Evolutionary conservation across 2,329 filamentous ascomycete species (phyloP).

Genomic region (Stemphylium beticola): DNA sequence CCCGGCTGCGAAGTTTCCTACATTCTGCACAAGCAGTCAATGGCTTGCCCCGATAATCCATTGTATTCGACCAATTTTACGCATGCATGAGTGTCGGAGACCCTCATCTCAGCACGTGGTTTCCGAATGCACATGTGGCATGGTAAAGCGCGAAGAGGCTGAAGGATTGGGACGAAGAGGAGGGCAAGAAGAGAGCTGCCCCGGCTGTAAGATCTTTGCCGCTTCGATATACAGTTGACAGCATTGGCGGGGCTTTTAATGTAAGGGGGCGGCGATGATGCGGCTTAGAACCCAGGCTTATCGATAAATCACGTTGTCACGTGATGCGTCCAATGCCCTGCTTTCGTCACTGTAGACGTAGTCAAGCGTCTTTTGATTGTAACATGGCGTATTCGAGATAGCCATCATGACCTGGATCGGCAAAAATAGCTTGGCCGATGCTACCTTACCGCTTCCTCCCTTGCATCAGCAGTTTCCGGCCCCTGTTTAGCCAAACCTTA

Average conservation of each 20-base stretch:
- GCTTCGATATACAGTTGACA: background rate
- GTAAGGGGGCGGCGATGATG: conserved; percentile 4
- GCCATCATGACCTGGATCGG: no score
- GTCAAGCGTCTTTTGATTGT: no score
- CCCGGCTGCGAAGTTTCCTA: conserved; percentile 37
- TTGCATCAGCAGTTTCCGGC: no score
- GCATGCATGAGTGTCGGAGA: background rate
- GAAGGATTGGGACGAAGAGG: background rate
- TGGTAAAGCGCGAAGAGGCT: background rate
- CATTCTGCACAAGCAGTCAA: conserved; percentile 37
- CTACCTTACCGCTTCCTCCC: no score
- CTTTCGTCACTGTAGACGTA: no score
- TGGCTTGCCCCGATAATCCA: conserved; percentile 37
- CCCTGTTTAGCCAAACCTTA: no score
- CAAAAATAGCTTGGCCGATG: no score
- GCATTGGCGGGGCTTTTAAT: background rate
- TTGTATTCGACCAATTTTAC: conserved; percentile 1
- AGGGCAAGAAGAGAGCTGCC: background rate
- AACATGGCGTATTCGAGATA: no score
- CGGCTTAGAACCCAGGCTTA: background rate
- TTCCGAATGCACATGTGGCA: background rate
- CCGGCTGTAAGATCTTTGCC: background rate
- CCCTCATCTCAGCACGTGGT: conserved; percentile 1
- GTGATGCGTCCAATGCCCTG: no score
- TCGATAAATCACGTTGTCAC: background rate